phyloP scores from a whole-genome alignment of 2,329 filamentous ascomycete genomes.

The Claviceps sp. region DNA sequence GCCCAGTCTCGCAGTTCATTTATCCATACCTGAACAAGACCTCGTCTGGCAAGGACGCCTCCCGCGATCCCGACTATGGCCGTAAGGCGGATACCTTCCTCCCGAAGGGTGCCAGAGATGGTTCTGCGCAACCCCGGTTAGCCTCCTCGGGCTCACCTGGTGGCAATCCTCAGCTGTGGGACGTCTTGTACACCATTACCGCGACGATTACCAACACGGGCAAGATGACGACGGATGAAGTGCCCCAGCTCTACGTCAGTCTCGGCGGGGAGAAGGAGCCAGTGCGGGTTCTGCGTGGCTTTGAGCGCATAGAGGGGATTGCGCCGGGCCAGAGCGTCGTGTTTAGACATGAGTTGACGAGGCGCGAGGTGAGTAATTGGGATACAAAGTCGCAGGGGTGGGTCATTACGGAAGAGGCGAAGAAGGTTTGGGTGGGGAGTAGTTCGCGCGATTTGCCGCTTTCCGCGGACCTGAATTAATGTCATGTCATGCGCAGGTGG shows the following conservation, averaged over 20 bases:
- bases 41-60: constrained; percentile 39
- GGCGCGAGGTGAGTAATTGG: constrained; percentile 83
- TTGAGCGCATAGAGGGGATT: constrained; percentile 60
- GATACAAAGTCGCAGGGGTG: constrained; percentile 70
- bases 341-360: constrained; percentile 57
- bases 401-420: constrained; percentile 43
- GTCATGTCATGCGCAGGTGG: too few relatives aligned
- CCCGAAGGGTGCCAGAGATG: constrained; percentile 43
- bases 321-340: constrained; percentile 51
- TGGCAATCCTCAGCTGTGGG: constrained; percentile 53
- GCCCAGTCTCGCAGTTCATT: constrained; percentile 41
- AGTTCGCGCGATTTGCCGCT: constrained; percentile 43
- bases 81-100: constrained; percentile 42
- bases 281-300: constrained; percentile 56
- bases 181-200: constrained; percentile 53
- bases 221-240: constrained; percentile 48
- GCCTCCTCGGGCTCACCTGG: constrained; percentile 42
- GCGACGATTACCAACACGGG: constrained; percentile 64
- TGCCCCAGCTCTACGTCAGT: constrained; percentile 66
- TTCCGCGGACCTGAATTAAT: constrained; percentile 8
- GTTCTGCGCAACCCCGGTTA: constrained; percentile 40
- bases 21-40: constrained; percentile 63
- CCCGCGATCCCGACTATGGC: constrained; percentile 47
- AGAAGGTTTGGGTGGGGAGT: constrained; percentile 41
- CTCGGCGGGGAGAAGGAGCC: constrained; percentile 69